Evolutionary conservation across 768 basidiomycete species (phyloP).

Genomic region (Coprinopsis marcescibilis): DNA sequence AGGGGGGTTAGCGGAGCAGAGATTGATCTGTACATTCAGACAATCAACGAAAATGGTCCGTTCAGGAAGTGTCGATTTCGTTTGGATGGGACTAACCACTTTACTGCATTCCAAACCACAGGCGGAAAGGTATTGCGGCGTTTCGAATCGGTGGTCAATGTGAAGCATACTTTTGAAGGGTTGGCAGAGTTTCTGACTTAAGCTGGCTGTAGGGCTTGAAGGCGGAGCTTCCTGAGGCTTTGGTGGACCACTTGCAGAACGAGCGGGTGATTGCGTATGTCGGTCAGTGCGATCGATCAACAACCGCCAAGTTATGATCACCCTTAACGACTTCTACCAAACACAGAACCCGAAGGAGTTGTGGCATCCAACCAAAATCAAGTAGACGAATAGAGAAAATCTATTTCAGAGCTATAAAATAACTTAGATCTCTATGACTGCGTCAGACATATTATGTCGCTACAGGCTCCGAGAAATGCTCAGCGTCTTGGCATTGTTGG

Average conservation of each 20-base stretch:
- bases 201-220: neutral
- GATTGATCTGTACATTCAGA: neutral
- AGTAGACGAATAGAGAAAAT: too few species aligned
- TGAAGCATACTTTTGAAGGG: neutral
- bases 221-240: neutral
- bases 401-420: too few species aligned
- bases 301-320: too few species aligned
- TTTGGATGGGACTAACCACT: neutral
- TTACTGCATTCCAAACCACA: neutral
- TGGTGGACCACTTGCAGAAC: neutral
- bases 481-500: too few species aligned
- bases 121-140: neutral
- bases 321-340: too few species aligned
- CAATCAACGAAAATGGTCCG: constrained; percentile 1
- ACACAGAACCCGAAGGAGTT: neutral
- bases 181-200: neutral
- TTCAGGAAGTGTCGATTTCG: neutral
- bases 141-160: neutral
- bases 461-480: too few species aligned
- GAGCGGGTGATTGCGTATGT: neutral
- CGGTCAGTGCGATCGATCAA: too few species aligned
- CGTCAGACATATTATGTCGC: too few species aligned
- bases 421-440: too few species aligned
- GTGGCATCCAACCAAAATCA: too few species aligned
- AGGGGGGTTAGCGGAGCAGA: neutral